Conservation (phyloP, 2,329 filamentous ascomycete genomes). For the Emericellopsis atlantica region DNA sequence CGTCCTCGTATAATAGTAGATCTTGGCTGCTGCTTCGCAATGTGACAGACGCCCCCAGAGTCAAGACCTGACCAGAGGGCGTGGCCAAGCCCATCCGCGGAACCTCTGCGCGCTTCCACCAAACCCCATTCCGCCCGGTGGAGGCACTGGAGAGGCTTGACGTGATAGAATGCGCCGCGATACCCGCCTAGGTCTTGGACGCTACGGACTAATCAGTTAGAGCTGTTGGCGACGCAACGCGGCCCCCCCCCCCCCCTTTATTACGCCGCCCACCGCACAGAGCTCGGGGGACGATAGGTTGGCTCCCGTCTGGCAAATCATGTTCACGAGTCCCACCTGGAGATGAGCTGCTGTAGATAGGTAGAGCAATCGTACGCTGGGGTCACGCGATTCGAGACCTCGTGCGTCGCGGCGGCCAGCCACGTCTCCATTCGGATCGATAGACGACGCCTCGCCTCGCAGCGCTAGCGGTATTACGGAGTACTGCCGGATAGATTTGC, state of each 20-base stretch:
- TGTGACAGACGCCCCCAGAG: constrained; percentile 27
- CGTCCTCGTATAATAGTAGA: constrained; percentile 50
- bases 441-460: constrained; percentile 44
- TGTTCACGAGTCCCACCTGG: constrained; percentile 25
- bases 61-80: constrained; percentile 22
- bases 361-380: constrained; percentile 21
- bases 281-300: constrained; percentile 9
- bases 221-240: constrained; percentile 6
- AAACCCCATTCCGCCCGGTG: constrained; percentile 13
- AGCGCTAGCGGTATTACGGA: constrained; percentile 45
- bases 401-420: constrained; percentile 27
- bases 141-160: constrained; percentile 25
- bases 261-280: constrained; percentile 1
- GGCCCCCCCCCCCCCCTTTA: no score
- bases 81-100: no score
- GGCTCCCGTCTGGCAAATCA: constrained; percentile 28
- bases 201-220: background rate
- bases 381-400: background rate
- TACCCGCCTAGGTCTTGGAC: constrained; percentile 20
- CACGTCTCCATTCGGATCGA: constrained; percentile 39
- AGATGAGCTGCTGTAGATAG: constrained; percentile 37
- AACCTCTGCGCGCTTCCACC: no score
- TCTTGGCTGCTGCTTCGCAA: constrained; percentile 43
- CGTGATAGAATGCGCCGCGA: constrained; percentile 33
- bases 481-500: constrained; percentile 39